phyloP scores from a whole-genome alignment of 169 alveolate species.

The Eimeria necatrix region DNA sequence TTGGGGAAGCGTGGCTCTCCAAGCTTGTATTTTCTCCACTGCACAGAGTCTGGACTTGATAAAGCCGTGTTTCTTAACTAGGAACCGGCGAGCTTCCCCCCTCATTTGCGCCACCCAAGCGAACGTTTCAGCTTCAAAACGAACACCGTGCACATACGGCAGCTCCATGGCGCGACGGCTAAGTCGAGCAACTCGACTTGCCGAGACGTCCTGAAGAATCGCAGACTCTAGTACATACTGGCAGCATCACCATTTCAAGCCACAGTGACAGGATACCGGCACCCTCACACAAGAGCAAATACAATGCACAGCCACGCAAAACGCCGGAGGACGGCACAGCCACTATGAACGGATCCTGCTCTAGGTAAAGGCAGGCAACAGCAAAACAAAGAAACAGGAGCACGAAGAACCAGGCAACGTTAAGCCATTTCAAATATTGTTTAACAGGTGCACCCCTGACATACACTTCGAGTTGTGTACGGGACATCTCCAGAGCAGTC shows the following conservation, averaged over 20 bases:
- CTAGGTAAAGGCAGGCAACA: neutral
- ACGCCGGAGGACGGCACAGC: neutral
- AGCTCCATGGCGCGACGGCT: constrained; percentile 80
- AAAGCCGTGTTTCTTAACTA: constrained; percentile 82
- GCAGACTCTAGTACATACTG: neutral
- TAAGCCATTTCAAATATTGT: too few species aligned
- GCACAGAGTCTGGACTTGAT: constrained; percentile 79
- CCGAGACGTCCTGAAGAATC: constrained; percentile 71
- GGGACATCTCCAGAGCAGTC: constrained; percentile 35
- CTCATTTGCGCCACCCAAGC: constrained; percentile 81
- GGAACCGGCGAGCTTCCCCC: constrained; percentile 75
- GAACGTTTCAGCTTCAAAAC: constrained; percentile 79
- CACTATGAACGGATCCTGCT: neutral
- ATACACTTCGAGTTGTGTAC: constrained; percentile 58
- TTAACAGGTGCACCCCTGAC: neutral
- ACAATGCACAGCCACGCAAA: neutral
- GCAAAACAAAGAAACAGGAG: neutral
- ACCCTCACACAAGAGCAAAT: neutral
- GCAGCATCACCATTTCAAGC: neutral
- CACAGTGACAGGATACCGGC: neutral
- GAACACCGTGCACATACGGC: constrained; percentile 83
- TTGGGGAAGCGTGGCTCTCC: constrained; percentile 76
- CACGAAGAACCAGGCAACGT: neutral
- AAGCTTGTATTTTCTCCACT: constrained; percentile 72
- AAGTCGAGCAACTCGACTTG: constrained; percentile 77